A percentile compares a stretch with the other conserved stretches of the same genome.
Evolutionary conservation across 129 eudicot genomes (phyloP).

Genomic region (Flaveria linearis): DNA sequence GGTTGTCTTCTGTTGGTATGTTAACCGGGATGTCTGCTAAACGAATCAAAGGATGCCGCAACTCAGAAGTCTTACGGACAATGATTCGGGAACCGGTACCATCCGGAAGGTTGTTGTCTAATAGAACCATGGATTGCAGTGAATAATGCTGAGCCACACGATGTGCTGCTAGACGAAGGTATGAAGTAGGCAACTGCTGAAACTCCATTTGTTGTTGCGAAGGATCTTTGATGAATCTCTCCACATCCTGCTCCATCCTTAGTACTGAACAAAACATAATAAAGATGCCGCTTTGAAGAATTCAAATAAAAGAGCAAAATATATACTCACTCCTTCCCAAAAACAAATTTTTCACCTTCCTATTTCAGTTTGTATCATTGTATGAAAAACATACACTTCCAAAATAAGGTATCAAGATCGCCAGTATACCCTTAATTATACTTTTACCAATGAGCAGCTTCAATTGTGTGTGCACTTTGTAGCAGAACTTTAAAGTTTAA

Average conservation of each 20-base stretch:
- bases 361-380: not conserved
- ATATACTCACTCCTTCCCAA: not conserved
- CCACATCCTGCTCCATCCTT: slow-evolving; percentile 96
- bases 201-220: slow-evolving; percentile 90
- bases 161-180: slow-evolving; percentile 94
- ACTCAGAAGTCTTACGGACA: slow-evolving; percentile 75
- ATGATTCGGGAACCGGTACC: slow-evolving; percentile 90
- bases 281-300: not conserved
- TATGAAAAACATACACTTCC: not conserved
- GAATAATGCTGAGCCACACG: slow-evolving; percentile 99
- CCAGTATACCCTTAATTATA: not conserved
- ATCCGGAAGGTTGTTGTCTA: slow-evolving; percentile 79
- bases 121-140: slow-evolving; percentile 87
- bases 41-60: slow-evolving; percentile 70
- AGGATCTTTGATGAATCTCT: slow-evolving; percentile 88
- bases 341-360: not conserved
- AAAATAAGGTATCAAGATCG: not conserved
- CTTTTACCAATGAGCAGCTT: not conserved
- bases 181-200: slow-evolving; percentile 97
- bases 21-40: slow-evolving; percentile 90
- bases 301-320: not conserved
- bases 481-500: not conserved
- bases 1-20: slow-evolving; percentile 63
- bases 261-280: slow-evolving; percentile 56
- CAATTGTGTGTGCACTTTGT: not conserved